Evolutionary conservation across 768 basidiomycete genomes (phyloP).

Genomic region (Suillus subluteus): DNA sequence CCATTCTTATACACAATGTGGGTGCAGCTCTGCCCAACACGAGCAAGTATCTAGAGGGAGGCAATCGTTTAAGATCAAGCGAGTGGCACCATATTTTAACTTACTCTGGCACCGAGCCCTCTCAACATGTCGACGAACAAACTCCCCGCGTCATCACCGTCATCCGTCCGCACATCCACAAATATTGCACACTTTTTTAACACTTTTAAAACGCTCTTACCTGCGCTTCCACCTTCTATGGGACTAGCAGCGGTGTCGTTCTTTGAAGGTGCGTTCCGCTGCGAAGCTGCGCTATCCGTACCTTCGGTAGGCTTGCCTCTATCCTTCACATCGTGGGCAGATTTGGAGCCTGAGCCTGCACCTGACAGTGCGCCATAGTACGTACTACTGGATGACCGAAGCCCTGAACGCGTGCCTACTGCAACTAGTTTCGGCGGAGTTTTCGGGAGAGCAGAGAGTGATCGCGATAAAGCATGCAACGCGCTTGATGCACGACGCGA

Average conservation of each 20-base stretch:
- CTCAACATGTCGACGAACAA: constrained; percentile 85
- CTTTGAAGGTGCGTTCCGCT: not conserved
- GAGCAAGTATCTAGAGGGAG: constrained; percentile 53
- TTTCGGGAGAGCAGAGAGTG: constrained; percentile 53
- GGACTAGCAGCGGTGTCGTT: not conserved
- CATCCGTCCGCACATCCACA: constrained; percentile 77
- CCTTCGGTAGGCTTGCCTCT: constrained; percentile 22
- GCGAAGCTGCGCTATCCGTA: constrained; percentile 20
- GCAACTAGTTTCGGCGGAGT: constrained; percentile 35
- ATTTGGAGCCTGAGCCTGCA: constrained; percentile 20
- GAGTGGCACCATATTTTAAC: constrained; percentile 19
- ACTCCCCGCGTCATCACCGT: constrained; percentile 79
- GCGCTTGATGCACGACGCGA: constrained; percentile 41
- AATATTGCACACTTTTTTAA: constrained; percentile 79
- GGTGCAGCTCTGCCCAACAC: constrained; percentile 75
- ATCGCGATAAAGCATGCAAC: constrained; percentile 64
- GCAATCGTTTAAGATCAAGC: not conserved
- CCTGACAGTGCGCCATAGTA: constrained; percentile 33
- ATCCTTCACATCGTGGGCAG: constrained; percentile 14
- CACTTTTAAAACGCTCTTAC: constrained; percentile 47
- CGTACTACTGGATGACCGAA: constrained; percentile 46
- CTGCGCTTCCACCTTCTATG: constrained; percentile 15
- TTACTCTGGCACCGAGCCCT: constrained; percentile 78
- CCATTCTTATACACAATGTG: constrained; percentile 90
- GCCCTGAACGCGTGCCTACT: constrained; percentile 55